A percentile compares a stretch with the other conserved stretches of the same genome.
These are phyloP conservation scores for Trichoderma atrobrunneum DNA, from an alignment of 2,329 filamentous ascomycete species.

Conservation along the genomic window DNA sequence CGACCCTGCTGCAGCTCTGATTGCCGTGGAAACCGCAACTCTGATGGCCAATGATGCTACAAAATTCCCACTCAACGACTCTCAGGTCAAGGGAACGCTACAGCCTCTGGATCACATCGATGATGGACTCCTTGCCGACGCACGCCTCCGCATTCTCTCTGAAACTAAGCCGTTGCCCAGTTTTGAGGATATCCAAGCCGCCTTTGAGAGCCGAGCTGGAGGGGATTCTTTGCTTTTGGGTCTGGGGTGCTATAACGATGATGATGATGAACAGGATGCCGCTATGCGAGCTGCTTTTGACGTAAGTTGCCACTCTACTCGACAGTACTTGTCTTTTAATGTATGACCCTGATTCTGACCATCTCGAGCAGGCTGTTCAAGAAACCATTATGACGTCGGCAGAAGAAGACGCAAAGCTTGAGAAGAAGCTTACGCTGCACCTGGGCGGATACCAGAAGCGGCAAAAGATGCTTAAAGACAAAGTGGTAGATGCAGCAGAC, in stretches of 20 bases:
- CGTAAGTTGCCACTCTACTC: constrained; percentile 43
- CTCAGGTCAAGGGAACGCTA: constrained; percentile 61
- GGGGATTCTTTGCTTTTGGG: constrained; percentile 66
- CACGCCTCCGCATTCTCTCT: constrained; percentile 71
- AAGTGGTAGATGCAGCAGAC: constrained; percentile 71
- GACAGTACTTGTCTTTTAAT: not conserved
- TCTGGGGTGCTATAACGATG: constrained; percentile 75
- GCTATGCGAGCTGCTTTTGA: constrained; percentile 72
- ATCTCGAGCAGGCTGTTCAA: constrained; percentile 58
- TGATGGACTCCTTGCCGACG: constrained; percentile 70
- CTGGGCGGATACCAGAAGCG: constrained; percentile 89
- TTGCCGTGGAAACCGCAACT: constrained; percentile 73
- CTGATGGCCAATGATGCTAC: constrained; percentile 80
- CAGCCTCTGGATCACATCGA: constrained; percentile 61
- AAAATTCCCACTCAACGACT: constrained; percentile 68
- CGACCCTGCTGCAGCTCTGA: constrained; percentile 64
- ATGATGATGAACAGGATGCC: constrained; percentile 63
- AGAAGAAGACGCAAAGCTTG: constrained; percentile 78
- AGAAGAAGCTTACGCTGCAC: constrained; percentile 87
- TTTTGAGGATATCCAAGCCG: constrained; percentile 50
- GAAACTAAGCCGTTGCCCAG: constrained; percentile 57
- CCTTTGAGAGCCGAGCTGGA: constrained; percentile 52
- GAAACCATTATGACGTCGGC: constrained; percentile 70
- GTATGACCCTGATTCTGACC: not conserved
- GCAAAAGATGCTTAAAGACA: constrained; percentile 73